Percentiles rank a stretch among this genome's conserved stretches.
These are phyloP conservation scores for Starmerella davenportii DNA, from an alignment of 805 yeast genomes.

Conservation along the genomic window DNA sequence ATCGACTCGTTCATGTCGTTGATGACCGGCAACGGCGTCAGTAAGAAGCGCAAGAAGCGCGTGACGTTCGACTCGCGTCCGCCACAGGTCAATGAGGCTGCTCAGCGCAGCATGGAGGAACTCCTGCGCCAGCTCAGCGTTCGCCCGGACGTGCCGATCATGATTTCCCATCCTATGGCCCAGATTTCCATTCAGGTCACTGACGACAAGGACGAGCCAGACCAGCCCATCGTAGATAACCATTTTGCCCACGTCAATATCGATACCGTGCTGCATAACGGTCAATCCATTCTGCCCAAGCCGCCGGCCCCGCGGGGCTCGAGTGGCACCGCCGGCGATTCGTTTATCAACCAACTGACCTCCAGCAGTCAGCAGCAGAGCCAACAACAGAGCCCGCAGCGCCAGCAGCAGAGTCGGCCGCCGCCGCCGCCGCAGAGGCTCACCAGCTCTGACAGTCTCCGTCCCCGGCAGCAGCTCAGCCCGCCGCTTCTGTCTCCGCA, in stretches of 20 bases:
- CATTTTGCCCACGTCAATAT: conserved; percentile 62
- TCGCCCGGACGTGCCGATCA: neutral
- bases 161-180: conserved; percentile 1
- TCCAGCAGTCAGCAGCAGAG: conserved; percentile 2
- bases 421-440: conserved; percentile 2
- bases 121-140: conserved; percentile 20
- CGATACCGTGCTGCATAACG: conserved; percentile 57
- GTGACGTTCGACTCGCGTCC: conserved; percentile 24
- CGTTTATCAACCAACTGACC: conserved; percentile 14
- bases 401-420: neutral
- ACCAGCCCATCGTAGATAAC: conserved; percentile 54
- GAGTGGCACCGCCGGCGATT: conserved; percentile 13
- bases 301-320: conserved; percentile 19
- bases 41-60: conserved; percentile 18
- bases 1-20: conserved; percentile 74
- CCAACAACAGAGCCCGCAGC: neutral
- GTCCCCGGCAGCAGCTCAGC: neutral
- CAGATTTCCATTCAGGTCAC: neutral
- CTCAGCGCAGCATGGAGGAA: conserved; percentile 25
- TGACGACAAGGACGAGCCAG: conserved; percentile 23
- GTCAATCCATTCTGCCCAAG: conserved; percentile 35
- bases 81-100: conserved; percentile 27
- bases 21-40: conserved; percentile 40
- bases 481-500: neutral
- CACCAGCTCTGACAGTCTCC: neutral